A percentile compares a stretch with the other conserved stretches of the same genome.
These are phyloP conservation scores for Colletotrichum liriopes DNA, from an alignment of 2,329 filamentous ascomycete genomes.

Conservation along the genomic window DNA sequence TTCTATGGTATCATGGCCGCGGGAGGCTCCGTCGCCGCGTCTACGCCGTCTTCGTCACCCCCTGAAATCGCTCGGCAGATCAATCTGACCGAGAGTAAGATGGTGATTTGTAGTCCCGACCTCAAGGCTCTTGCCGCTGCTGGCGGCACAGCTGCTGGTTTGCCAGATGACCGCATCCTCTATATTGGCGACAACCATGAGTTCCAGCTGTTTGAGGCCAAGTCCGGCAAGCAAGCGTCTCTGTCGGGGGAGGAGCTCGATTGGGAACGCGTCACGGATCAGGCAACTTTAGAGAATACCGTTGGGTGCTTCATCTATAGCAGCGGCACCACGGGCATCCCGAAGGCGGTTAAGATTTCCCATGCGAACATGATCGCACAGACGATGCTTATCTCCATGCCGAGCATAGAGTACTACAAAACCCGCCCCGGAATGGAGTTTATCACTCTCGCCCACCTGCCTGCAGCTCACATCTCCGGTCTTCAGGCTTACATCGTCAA, in stretches of 20 bases:
- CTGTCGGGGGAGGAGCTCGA: constrained; percentile 57
- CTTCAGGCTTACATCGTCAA: constrained; percentile 61
- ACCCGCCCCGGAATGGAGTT: constrained; percentile 49
- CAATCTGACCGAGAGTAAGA: constrained; percentile 54
- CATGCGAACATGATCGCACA: constrained; percentile 62
- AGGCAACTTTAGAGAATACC: constrained; percentile 57
- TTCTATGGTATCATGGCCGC: constrained; percentile 72
- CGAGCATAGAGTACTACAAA: constrained; percentile 50
- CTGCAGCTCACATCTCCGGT: constrained; percentile 63
- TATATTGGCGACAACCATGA: constrained; percentile 43
- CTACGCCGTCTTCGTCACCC: constrained; percentile 64
- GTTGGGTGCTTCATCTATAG: constrained; percentile 63
- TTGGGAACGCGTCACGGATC: constrained; percentile 70
- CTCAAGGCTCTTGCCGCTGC: constrained; percentile 62
- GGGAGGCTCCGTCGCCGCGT: constrained; percentile 72
- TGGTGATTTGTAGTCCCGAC: constrained; percentile 64
- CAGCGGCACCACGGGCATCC: constrained; percentile 64
- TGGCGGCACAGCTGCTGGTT: constrained; percentile 63
- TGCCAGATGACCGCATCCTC: constrained; percentile 54
- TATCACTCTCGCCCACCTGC: constrained; percentile 60
- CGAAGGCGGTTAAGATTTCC: constrained; percentile 64
- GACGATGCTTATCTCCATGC: constrained; percentile 50
- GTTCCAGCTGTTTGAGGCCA: constrained; percentile 49
- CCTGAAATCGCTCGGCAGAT: constrained; percentile 66
- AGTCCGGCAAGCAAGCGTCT: constrained; percentile 49